Percentiles rank a stretch among this genome's conserved stretches.
phyloP scores from a whole-genome alignment of 257 asterid species.

The Nyctanthes arbortristis region DNA sequence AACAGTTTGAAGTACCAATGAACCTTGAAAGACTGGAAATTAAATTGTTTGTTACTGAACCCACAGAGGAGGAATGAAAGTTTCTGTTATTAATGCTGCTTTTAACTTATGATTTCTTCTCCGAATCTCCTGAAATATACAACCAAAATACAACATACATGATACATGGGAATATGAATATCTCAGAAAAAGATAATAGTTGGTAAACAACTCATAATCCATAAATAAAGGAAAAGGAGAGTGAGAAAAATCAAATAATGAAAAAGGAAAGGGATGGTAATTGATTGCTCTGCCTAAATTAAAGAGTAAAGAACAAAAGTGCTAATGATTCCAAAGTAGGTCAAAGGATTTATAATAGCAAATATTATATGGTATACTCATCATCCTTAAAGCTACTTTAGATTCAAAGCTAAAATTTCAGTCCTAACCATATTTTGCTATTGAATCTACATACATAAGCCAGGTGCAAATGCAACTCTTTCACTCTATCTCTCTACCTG shows the following conservation, averaged over 20 bases:
- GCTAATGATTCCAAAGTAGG: constrained; percentile 67
- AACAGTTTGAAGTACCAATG: constrained; percentile 1
- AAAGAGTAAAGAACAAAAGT: constrained; percentile 45
- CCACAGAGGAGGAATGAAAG: too few relatives aligned
- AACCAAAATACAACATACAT: too few relatives aligned
- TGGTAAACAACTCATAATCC: too few relatives aligned
- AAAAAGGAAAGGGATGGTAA: constrained; percentile 18
- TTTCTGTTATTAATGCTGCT: too few relatives aligned
- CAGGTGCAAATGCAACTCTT: constrained; percentile 14
- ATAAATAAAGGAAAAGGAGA: too few relatives aligned
- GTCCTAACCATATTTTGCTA: constrained; percentile 18
- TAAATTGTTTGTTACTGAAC: too few relatives aligned
- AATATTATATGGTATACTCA: constrained; percentile 47
- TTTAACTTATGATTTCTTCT: too few relatives aligned
- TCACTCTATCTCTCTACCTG: constrained; percentile 22
- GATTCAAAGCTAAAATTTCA: constrained; percentile 36
- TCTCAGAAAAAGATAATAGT: neutral
- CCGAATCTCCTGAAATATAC: too few relatives aligned
- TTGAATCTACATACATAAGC: constrained; percentile 24
- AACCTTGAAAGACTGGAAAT: neutral
- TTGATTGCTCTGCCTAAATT: constrained; percentile 33
- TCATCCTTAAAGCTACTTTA: constrained; percentile 57
- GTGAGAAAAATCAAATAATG: neutral
- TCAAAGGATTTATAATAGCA: constrained; percentile 32
- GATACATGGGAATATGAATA: too few relatives aligned